A percentile compares a stretch with the other conserved stretches of the same genome.
These are phyloP conservation scores for Patellifolia procumbens DNA, from an alignment of 179 eudicot species.

Conservation along the genomic window DNA sequence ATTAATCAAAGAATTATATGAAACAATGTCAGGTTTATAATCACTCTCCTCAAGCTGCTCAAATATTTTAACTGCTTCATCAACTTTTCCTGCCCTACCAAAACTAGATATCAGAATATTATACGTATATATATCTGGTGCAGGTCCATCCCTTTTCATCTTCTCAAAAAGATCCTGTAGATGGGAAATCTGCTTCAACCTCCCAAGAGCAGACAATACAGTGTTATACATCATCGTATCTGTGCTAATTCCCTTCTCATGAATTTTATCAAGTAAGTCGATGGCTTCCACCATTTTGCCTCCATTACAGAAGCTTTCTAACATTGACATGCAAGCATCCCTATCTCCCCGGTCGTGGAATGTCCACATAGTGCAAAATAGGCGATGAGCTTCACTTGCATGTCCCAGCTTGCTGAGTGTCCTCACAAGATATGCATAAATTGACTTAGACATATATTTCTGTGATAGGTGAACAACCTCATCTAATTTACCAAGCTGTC, in stretches of 20 bases:
- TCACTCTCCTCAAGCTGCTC: slow-evolving; percentile 83
- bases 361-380: slow-evolving; percentile 88
- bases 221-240: slow-evolving; percentile 87
- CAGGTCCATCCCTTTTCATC: slow-evolving; percentile 78
- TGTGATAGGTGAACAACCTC: slow-evolving; percentile 66
- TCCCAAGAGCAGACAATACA: slow-evolving; percentile 75
- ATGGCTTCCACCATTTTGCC: slow-evolving; percentile 76
- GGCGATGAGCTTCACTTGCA: slow-evolving; percentile 83
- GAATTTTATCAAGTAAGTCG: slow-evolving; percentile 67
- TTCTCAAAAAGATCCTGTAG: slow-evolving; percentile 68
- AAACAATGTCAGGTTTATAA: slow-evolving; percentile 67
- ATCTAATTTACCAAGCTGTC: slow-evolving; percentile 75
- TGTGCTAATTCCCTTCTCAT: slow-evolving; percentile 71
- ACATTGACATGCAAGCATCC: slow-evolving; percentile 82
- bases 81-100: slow-evolving; percentile 77
- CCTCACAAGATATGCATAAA: slow-evolving; percentile 81
- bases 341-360: slow-evolving; percentile 82
- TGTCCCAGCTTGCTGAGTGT: slow-evolving; percentile 82
- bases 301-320: slow-evolving; percentile 75
- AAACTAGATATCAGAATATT: slow-evolving; percentile 84
- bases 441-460: slow-evolving; percentile 74
- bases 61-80: slow-evolving; percentile 73
- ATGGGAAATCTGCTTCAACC: slow-evolving; percentile 67
- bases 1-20: slow-evolving; percentile 89
- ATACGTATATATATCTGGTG: slow-evolving; percentile 77